These are phyloP conservation scores for Fusarium denticulatum DNA, from an alignment of 2,329 filamentous ascomycete genomes.

Conservation along the genomic window DNA sequence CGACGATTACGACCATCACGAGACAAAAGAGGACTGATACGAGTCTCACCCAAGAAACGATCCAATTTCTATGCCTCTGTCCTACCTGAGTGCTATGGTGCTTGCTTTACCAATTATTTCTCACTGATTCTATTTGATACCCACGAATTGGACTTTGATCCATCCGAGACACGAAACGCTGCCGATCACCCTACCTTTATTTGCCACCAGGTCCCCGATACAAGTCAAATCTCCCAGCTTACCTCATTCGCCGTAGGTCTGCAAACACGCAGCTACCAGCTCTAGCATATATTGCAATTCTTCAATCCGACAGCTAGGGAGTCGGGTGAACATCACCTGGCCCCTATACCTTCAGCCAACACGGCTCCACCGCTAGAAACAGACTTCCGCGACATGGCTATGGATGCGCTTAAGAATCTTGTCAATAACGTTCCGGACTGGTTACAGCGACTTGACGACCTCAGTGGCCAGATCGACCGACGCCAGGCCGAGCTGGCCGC, in stretches of 20 bases:
- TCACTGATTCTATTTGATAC: slow-evolving; percentile 23
- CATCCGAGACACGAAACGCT: slow-evolving; percentile 19
- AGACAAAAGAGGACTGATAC: slow-evolving; percentile 27
- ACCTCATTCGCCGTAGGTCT: slow-evolving; percentile 4
- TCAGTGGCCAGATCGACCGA: slow-evolving; percentile 68
- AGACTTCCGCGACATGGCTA: slow-evolving; percentile 53
- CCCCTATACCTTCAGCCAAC: slow-evolving; percentile 39
- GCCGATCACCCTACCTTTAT: slow-evolving; percentile 27
- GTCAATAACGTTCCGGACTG: slow-evolving; percentile 68
- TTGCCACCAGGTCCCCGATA: slow-evolving; percentile 21
- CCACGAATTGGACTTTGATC: slow-evolving; percentile 6
- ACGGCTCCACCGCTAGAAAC: slow-evolving; percentile 44
- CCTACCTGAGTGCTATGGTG: slow-evolving; percentile 8
- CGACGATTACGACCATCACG: slow-evolving; percentile 37
- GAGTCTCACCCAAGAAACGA: slow-evolving; percentile 13
- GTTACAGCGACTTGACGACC: slow-evolving; percentile 67
- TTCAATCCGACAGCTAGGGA: slow-evolving; percentile 33
- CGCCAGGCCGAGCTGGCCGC: slow-evolving; percentile 69
- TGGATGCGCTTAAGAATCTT: slow-evolving; percentile 67
- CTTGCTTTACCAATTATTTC: neutral
- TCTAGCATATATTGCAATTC: slow-evolving; percentile 1
- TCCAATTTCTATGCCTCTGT: neutral
- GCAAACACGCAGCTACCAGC: slow-evolving; percentile 6
- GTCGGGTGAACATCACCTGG: slow-evolving; percentile 48
- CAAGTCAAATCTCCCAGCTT: neutral